Evolutionary conservation across 352 stramenopile species (phyloP), one percentile per base, ranked within the genome.

Genomic region (Phytophthora litchii): DNA sequence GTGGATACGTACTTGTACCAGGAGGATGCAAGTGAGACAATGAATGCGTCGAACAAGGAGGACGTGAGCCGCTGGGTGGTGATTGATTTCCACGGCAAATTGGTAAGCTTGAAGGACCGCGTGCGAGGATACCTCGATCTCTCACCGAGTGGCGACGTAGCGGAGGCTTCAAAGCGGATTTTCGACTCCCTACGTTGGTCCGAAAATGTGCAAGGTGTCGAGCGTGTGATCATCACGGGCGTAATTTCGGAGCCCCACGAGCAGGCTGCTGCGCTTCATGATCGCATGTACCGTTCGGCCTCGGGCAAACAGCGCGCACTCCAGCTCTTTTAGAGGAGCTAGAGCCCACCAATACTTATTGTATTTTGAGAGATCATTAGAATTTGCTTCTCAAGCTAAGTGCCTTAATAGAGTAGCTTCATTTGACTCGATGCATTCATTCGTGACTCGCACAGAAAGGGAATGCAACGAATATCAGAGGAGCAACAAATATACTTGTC

Each of bases 1-100:
- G 86, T 98, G 25, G 76, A 93, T 64, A 97, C 91, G 32, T 97
- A 89, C 66, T 64, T 97, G 49, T 77, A 88, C 53, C 73, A 90
- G 37, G 42, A 52, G 1, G 56, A 75, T n/a, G 77, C 72, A 3
- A 17, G 10, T 3, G 73, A 86, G 36, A 42, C 45, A 19, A 74
- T 86, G 38, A 59, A 85, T 35, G 44, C 71, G 1, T 51, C 70
- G 0, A 21, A 1, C 10, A 51, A 48, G 0, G 55, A 76, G 5
- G 64, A 78, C 54, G 27, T 91, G 23, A 63, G 70, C 16, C 62
- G 53, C 23, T 95, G 86, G 74, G 89, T 91, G 8, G 53, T 96
- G 1, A 65, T 97, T 35, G 90, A 97, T 64, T 95, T 96, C 58
- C 58, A 83, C 34, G 74, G 83, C 13, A 74, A 70, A 13, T 54